These are phyloP conservation scores for Cytospora schulzeri DNA, from an alignment of 2,329 filamentous ascomycete species.

Conservation along the genomic window DNA sequence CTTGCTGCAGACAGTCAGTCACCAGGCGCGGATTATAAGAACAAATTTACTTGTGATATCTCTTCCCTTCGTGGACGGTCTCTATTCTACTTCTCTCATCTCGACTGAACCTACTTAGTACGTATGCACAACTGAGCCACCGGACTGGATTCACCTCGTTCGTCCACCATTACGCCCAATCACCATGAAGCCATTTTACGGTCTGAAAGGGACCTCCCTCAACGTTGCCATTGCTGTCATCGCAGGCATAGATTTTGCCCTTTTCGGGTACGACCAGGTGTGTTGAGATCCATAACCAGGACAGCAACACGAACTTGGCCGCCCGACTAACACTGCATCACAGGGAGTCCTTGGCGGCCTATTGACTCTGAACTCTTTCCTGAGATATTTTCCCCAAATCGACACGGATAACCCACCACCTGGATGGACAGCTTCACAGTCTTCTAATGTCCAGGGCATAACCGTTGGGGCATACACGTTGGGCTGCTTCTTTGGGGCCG, in stretches of 20 bases:
- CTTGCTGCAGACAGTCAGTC: too few relatives aligned
- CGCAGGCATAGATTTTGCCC: conserved; percentile 28
- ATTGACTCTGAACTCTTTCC: conserved; percentile 21
- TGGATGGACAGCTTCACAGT: conserved; percentile 21
- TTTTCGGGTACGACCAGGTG: conserved; percentile 29
- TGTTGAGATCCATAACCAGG: neutral
- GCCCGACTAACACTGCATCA: neutral
- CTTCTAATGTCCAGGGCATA: conserved; percentile 27
- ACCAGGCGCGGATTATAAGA: neutral
- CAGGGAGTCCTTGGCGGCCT: conserved; percentile 21
- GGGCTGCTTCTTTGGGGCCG: conserved; percentile 29
- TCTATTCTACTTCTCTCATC: neutral
- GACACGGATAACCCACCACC: conserved; percentile 23
- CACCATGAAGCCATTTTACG: conserved; percentile 27
- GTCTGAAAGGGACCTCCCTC: conserved; percentile 23
- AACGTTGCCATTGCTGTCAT: conserved; percentile 28
- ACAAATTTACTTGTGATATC: neutral
- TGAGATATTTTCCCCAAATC: conserved; percentile 25
- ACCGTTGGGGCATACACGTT: conserved; percentile 28
- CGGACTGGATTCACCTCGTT: too few relatives aligned
- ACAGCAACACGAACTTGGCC: neutral
- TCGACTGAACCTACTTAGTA: too few relatives aligned
- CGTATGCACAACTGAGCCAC: too few relatives aligned
- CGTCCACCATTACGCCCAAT: neutral
- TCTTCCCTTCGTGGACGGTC: neutral